Percentiles rank a stretch among this genome's conserved stretches.
phyloP scores from a whole-genome alignment of 805 yeast species.

The Yamadazyma phyllophila region DNA sequence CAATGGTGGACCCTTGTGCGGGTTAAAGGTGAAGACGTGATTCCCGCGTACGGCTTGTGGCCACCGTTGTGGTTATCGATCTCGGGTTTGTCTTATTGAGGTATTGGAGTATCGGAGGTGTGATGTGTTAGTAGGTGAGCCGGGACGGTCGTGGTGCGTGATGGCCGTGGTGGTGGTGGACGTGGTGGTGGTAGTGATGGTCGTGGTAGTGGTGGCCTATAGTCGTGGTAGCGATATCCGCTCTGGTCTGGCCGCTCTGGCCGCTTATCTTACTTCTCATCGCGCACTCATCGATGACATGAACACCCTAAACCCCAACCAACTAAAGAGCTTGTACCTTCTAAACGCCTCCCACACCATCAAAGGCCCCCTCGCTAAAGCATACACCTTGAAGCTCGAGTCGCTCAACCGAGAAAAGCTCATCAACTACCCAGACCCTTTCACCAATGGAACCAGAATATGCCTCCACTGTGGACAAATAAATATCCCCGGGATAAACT shows the following conservation, averaged over 20 bases:
- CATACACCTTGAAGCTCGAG: slow-evolving; percentile 23
- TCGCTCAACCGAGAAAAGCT: slow-evolving; percentile 21
- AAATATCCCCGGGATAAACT: slow-evolving; percentile 29
- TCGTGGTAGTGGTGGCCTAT: too few relatives aligned
- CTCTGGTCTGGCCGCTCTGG: too few relatives aligned
- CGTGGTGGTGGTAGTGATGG: too few relatives aligned
- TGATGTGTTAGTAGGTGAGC: too few relatives aligned
- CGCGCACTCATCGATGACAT: neutral
- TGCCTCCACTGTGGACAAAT: slow-evolving; percentile 33
- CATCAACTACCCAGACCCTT: slow-evolving; percentile 27
- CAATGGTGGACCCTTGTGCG: neutral
- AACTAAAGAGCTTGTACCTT: slow-evolving; percentile 24
- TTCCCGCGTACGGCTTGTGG: neutral
- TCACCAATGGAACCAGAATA: slow-evolving; percentile 20
- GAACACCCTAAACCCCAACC: slow-evolving; percentile 13
- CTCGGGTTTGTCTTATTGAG: neutral
- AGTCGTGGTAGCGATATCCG: too few relatives aligned
- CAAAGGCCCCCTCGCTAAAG: slow-evolving; percentile 22
- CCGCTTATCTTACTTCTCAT: neutral
- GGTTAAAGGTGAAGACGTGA: neutral
- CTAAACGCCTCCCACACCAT: slow-evolving; percentile 29
- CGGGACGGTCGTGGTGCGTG: too few relatives aligned
- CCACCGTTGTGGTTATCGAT: neutral
- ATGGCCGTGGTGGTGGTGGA: too few relatives aligned
- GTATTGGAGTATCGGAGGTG: too few relatives aligned